Evolutionary conservation across 306 rosid species (phyloP).

Genomic region (Echinosophora koreensis): DNA sequence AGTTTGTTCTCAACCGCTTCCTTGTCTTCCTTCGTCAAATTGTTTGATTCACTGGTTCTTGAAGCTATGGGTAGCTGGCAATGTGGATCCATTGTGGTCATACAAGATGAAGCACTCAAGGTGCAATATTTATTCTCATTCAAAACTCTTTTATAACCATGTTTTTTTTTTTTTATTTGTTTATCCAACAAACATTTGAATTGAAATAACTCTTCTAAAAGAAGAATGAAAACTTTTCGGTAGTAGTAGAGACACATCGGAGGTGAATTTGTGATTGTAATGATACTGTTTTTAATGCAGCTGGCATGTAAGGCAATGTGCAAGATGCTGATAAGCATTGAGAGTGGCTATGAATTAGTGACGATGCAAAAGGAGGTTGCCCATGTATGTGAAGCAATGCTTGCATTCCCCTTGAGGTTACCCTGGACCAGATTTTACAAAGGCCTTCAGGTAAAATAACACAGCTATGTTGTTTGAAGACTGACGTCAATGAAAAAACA

Average conservation of each 20-base stretch:
- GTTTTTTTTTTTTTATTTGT: not conserved
- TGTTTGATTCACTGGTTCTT: conserved; percentile 62
- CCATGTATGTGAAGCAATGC: conserved; percentile 76
- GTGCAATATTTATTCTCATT: conserved; percentile 40
- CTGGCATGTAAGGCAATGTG: conserved; percentile 85
- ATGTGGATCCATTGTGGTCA: conserved; percentile 49
- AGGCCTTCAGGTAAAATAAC: conserved; percentile 74
- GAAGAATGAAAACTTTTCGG: not conserved
- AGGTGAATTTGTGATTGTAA: not conserved
- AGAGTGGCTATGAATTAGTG: conserved; percentile 56
- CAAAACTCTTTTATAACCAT: not conserved
- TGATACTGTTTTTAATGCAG: conserved; percentile 48
- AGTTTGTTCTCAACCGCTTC: conserved; percentile 57
- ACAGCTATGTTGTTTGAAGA: no score
- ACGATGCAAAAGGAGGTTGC: conserved; percentile 60
- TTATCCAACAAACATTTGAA: no score
- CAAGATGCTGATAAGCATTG: conserved; percentile 77
- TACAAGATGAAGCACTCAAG: conserved; percentile 77
- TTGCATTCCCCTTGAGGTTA: conserved; percentile 72
- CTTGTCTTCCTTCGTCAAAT: conserved; percentile 56
- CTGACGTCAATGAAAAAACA: no score
- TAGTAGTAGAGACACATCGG: not conserved
- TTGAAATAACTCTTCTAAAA: no score
- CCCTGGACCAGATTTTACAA: conserved; percentile 75
- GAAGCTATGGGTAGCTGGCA: conserved; percentile 64